Evolutionary conservation across 169 alveolate genomes (phyloP).

Genomic region (Plasmodium billcollinsi): DNA sequence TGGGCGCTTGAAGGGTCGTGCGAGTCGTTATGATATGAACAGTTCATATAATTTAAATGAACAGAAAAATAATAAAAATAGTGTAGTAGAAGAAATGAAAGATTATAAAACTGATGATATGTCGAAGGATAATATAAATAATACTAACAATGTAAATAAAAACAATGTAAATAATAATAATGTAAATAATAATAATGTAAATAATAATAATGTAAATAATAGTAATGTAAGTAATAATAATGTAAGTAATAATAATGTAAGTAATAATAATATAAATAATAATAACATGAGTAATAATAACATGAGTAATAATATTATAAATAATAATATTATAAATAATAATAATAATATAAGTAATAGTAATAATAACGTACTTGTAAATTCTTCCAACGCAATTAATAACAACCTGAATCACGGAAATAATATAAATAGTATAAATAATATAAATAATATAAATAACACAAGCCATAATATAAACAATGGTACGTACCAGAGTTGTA

Average conservation of each 20-base stretch:
- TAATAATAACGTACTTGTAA: neutral
- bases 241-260: too few relatives aligned
- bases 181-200: neutral
- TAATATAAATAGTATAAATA: neutral
- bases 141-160: neutral
- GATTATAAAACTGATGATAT: constrained; percentile 7
- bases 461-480: neutral
- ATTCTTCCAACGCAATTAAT: neutral
- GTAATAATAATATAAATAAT: too few relatives aligned
- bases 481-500: neutral
- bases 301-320: neutral
- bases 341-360: neutral
- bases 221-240: too few relatives aligned
- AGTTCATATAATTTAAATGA: constrained; percentile 51
- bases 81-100: constrained; percentile 6
- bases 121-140: neutral
- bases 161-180: neutral
- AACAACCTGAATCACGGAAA: neutral
- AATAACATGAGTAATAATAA: too few relatives aligned
- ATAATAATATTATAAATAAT: too few relatives aligned
- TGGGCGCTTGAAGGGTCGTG: constrained; percentile 46
- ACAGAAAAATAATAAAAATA: constrained; percentile 10
- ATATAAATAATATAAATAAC: neutral
- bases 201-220: neutral
- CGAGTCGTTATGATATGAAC: constrained; percentile 67